phyloP scores from a whole-genome alignment of 2,329 filamentous ascomycete genomes.

The Diaporthe sp. region DNA sequence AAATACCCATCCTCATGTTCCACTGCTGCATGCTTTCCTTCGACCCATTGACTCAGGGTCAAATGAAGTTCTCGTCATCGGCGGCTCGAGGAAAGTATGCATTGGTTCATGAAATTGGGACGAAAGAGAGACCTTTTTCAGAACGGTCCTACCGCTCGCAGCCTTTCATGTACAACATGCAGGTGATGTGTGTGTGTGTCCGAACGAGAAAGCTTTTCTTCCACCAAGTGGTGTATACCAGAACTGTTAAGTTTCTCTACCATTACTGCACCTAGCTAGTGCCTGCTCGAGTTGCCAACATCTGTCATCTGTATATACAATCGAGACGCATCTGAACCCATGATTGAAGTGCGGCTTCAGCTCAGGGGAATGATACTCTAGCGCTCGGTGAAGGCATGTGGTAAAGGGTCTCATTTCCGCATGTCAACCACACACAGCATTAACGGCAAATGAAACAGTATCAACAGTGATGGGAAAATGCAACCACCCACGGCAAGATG shows the following conservation, averaged over 20 bases:
- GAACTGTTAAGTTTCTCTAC: neutral
- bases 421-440: neutral
- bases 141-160: neutral
- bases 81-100: neutral
- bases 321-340: neutral
- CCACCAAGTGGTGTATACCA: neutral
- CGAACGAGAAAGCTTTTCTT: neutral
- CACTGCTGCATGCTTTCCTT: neutral
- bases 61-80: neutral
- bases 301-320: neutral
- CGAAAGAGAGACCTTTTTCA: neutral
- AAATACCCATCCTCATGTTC: conserved; percentile 2
- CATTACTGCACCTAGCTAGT: neutral
- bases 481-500: conserved; percentile 18
- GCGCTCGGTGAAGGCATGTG: neutral
- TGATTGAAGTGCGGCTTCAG: neutral
- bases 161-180: neutral
- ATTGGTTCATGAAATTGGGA: neutral
- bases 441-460: conserved; percentile 16
- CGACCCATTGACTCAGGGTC: conserved; percentile 13
- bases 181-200: neutral
- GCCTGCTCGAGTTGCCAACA: neutral
- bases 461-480: conserved; percentile 5
- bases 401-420: neutral
- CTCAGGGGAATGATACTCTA: neutral